Evolutionary conservation across 768 basidiomycete genomes (phyloP).

Genomic region (Holtermanniella nyarrowii): DNA sequence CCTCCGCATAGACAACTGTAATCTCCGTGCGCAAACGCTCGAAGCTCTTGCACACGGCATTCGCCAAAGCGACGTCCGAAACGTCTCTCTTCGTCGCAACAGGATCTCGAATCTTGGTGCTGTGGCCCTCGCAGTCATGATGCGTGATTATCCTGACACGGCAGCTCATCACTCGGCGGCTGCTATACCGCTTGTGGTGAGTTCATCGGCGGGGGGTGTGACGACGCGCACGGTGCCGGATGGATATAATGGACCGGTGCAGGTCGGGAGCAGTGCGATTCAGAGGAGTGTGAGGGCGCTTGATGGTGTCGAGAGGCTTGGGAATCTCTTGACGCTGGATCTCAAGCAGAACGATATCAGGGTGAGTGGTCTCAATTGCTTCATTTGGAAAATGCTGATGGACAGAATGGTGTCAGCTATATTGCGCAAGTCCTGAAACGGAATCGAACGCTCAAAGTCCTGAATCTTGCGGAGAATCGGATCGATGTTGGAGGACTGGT

Average conservation of each 20-base stretch:
- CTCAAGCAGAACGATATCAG: conserved; percentile 83
- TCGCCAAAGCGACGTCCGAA: conserved; percentile 68
- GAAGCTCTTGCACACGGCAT: conserved; percentile 74
- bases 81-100: conserved; percentile 84
- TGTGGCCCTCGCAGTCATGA: conserved; percentile 89
- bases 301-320: conserved; percentile 73
- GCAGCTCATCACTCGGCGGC: conserved; percentile 30
- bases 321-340: conserved; percentile 78
- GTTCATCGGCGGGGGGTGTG: conserved; percentile 20
- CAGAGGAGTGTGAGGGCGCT: conserved; percentile 82
- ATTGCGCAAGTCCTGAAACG: conserved; percentile 92
- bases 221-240: conserved; percentile 28
- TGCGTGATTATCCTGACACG: conserved; percentile 85
- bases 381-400: conserved; percentile 8
- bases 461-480: conserved; percentile 90
- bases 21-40: conserved; percentile 58
- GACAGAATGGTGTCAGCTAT: conserved; percentile 66
- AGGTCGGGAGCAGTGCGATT: conserved; percentile 51
- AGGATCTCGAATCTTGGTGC: conserved; percentile 73
- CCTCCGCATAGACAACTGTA: conserved; percentile 79
- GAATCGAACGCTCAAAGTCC: conserved; percentile 84
- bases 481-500: conserved; percentile 73
- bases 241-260: conserved; percentile 40
- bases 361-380: conserved; percentile 47
- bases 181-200: conserved; percentile 23